phyloP scores from a whole-genome alignment of 768 basidiomycete species.

The Podaxis sp. region DNA sequence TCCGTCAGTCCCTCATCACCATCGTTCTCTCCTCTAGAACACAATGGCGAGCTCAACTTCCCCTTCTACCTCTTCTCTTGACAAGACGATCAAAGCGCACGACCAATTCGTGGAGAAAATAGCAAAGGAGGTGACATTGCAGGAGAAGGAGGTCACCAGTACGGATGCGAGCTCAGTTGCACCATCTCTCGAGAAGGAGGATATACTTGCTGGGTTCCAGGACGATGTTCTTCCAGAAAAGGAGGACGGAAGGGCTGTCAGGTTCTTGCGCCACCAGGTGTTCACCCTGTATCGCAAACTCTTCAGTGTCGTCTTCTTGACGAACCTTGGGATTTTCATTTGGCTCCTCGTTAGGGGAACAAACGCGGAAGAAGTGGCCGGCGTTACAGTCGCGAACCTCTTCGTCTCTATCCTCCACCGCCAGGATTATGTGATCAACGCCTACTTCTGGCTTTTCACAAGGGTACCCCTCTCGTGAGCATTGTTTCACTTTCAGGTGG shows the following conservation, averaged over 20 bases:
- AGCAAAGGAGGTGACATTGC: not conserved
- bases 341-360: constrained; percentile 33
- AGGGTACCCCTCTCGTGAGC: constrained; percentile 49
- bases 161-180: not conserved
- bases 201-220: constrained; percentile 5
- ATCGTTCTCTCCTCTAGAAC: not conserved
- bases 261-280: constrained; percentile 46
- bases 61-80: not conserved
- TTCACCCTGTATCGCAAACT: constrained; percentile 59
- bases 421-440: constrained; percentile 59
- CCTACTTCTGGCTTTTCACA: constrained; percentile 53
- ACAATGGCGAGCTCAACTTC: not conserved
- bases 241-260: not conserved
- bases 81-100: not conserved
- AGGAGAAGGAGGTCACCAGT: not conserved
- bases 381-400: constrained; percentile 45
- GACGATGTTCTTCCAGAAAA: constrained; percentile 8
- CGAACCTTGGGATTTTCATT: constrained; percentile 55
- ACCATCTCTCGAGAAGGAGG: constrained; percentile 1
- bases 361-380: constrained; percentile 35
- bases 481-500: not conserved
- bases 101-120: not conserved
- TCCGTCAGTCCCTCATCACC: not conserved
- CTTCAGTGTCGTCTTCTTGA: constrained; percentile 55
- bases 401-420: constrained; percentile 47